These are phyloP conservation scores for Fraxinus sp. DNA, from an alignment of 305 asterid species.

Conservation along the genomic window DNA sequence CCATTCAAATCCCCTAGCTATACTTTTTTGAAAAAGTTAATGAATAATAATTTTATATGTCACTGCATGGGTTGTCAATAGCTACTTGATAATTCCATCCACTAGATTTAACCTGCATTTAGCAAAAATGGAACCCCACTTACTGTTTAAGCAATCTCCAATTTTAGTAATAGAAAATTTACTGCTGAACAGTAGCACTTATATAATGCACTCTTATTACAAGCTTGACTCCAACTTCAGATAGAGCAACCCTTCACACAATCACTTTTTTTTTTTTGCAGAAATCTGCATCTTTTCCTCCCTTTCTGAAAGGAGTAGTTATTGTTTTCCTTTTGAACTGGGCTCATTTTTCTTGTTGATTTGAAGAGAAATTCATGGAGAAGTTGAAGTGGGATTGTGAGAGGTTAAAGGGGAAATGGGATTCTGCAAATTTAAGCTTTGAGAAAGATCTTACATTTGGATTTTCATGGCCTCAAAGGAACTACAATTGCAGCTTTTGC, in stretches of 20 bases:
- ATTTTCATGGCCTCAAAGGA: constrained; percentile 57
- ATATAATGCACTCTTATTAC: constrained; percentile 19
- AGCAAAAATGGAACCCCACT: constrained; percentile 39
- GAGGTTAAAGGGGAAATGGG: constrained; percentile 30
- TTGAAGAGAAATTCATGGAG: constrained; percentile 30
- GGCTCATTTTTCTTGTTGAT: neutral
- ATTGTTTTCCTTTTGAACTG: neutral
- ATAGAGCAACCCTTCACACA: neutral
- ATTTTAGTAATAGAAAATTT: constrained; percentile 47
- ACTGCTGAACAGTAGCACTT: constrained; percentile 23
- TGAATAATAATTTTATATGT: constrained; percentile 16
- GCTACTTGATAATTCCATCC: constrained; percentile 31
- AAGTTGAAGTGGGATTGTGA: constrained; percentile 36
- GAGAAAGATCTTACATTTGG: constrained; percentile 44
- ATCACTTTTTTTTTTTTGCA: neutral
- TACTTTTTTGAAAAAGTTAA: constrained; percentile 18
- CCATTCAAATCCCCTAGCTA: neutral
- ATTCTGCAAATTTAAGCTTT: constrained; percentile 37
- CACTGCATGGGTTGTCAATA: constrained; percentile 10
- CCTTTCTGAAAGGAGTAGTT: neutral
- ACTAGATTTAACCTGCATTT: constrained; percentile 36
- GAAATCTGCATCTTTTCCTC: neutral
- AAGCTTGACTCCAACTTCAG: neutral
- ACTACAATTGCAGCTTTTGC: constrained; percentile 62
- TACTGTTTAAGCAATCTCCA: constrained; percentile 48